Base-by-base conservation (phyloP, 2,329 filamentous ascomycete species). In the Cladosporium oxysporum region DNA sequence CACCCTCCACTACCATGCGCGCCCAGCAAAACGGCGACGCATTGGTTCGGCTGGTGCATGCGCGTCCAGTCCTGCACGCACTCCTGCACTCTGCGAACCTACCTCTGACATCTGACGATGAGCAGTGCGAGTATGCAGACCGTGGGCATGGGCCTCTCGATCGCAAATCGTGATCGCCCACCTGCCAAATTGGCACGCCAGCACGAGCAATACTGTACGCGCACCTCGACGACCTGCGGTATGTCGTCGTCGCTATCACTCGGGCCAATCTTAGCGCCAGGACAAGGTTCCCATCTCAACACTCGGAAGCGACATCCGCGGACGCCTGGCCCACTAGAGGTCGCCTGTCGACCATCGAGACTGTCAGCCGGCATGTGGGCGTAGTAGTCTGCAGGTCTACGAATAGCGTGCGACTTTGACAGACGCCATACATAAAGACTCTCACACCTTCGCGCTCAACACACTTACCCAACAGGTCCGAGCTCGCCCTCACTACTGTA, bases 11-110 rank as follows among this genome's bases (percentile, higher is more conserved):
- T 26, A 31, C 52, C 52, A 52, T 33, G 49, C 33, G 60, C 33
- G 60, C 60, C 47, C 60, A 62, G 52, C 33, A 28, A 16, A 62
- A 53, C 60, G 47, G 60, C 60, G 33, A 11, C 29, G 49, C 60
- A 62, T 55, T 53, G 60, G 49, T 62, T 35, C 60, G 60, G 49
- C 60, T 62, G 60, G 49, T 41, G 23, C 23, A 37, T 37, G 44
- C 21, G 16, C 16, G 7, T 28, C 23, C 37, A 49, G 33, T 29
- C n/a, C 41, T 47, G 31, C 50, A 31, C 18, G 52, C 52, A 44
- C 37, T 44, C 7, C 7, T n/a, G 37, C 37, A 44, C 37, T 18
- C n/a, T 21, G 29, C 18, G 12, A 49, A 29, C 29, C 18, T n/a
- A 58, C 41, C 23, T 26, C 23, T 31, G 26, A 18, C 52, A 55